Evolutionary conservation across 306 rosid species (phyloP).

Genomic region (Astragalus membranaceus): DNA sequence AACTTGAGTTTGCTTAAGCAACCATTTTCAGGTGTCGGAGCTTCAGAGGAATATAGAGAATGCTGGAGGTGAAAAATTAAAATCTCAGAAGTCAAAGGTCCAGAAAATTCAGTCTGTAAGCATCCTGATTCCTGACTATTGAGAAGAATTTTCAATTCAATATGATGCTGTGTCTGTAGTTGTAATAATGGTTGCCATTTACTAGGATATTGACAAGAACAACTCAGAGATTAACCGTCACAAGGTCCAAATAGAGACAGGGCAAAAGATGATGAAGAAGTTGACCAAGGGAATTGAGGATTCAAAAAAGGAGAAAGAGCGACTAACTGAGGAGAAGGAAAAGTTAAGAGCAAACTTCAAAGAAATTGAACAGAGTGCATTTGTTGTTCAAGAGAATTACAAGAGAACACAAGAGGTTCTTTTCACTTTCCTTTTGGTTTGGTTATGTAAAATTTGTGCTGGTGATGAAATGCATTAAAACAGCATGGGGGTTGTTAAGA

Average conservation of each 20-base stretch:
- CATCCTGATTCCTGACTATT: neutral
- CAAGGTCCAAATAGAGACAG: slow-evolving; percentile 87
- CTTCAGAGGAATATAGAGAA: slow-evolving; percentile 83
- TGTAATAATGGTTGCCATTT: slow-evolving; percentile 31
- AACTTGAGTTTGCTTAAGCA: slow-evolving; percentile 11
- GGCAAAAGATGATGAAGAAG: slow-evolving; percentile 71
- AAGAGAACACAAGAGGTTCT: slow-evolving; percentile 66
- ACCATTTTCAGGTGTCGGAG: slow-evolving; percentile 51
- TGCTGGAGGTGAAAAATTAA: slow-evolving; percentile 84
- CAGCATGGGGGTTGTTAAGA: neutral
- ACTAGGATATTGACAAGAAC: slow-evolving; percentile 76
- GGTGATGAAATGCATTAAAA: neutral
- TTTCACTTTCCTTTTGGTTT: neutral
- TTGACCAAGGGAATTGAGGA: slow-evolving; percentile 79
- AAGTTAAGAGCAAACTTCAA: slow-evolving; percentile 48
- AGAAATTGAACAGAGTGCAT: slow-evolving; percentile 85
- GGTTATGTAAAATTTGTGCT: neutral
- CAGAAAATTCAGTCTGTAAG: slow-evolving; percentile 85
- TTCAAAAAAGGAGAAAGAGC: slow-evolving; percentile 67
- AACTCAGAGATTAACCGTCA: slow-evolving; percentile 82
- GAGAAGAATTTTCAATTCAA: slow-evolving; percentile 15
- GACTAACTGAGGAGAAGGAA: slow-evolving; percentile 61
- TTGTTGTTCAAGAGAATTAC: slow-evolving; percentile 63
- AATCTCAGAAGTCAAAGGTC: slow-evolving; percentile 76
- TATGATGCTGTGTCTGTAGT: slow-evolving; percentile 18